Evolutionary conservation across 495 filamentous ascomycete species (phyloP).

Genomic region (Podospora pseudoanserina): DNA sequence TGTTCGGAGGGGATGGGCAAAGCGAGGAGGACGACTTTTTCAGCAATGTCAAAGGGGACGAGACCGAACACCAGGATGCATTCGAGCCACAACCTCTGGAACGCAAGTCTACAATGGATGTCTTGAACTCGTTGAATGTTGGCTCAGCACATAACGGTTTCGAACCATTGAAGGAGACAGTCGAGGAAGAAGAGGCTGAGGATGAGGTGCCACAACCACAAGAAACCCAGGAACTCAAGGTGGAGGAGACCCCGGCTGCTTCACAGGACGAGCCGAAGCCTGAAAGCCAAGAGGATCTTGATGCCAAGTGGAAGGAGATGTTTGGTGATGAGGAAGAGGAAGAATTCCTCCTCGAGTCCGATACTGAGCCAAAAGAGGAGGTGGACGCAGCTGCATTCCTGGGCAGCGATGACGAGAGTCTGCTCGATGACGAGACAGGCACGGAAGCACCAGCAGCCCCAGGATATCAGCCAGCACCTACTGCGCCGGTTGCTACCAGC

Average conservation of each 20-base stretch:
- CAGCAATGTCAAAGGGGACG: slow-evolving; percentile 34
- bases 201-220: slow-evolving; percentile 14
- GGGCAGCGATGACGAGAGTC: slow-evolving; percentile 68
- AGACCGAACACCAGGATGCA: slow-evolving; percentile 18
- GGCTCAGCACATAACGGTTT: slow-evolving; percentile 25
- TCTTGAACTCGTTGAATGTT: slow-evolving; percentile 38
- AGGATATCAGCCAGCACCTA: slow-evolving; percentile 11
- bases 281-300: slow-evolving; percentile 51
- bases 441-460: slow-evolving; percentile 15
- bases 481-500: slow-evolving; percentile 25
- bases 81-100: slow-evolving; percentile 36
- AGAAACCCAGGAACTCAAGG: not conserved
- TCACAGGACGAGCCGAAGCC: slow-evolving; percentile 24
- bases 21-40: slow-evolving; percentile 53
- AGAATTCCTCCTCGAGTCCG: slow-evolving; percentile 48
- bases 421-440: slow-evolving; percentile 58
- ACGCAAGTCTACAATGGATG: slow-evolving; percentile 59
- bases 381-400: slow-evolving; percentile 57
- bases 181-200: slow-evolving; percentile 28
- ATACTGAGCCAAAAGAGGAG: slow-evolving; percentile 33
- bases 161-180: slow-evolving; percentile 34
- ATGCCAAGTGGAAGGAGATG: slow-evolving; percentile 79
- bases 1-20: slow-evolving; percentile 40
- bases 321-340: slow-evolving; percentile 78
- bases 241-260: not conserved